These are phyloP conservation scores for Phlebiopsis flavidoalba DNA, from an alignment of 768 basidiomycete genomes.

Conservation along the genomic window DNA sequence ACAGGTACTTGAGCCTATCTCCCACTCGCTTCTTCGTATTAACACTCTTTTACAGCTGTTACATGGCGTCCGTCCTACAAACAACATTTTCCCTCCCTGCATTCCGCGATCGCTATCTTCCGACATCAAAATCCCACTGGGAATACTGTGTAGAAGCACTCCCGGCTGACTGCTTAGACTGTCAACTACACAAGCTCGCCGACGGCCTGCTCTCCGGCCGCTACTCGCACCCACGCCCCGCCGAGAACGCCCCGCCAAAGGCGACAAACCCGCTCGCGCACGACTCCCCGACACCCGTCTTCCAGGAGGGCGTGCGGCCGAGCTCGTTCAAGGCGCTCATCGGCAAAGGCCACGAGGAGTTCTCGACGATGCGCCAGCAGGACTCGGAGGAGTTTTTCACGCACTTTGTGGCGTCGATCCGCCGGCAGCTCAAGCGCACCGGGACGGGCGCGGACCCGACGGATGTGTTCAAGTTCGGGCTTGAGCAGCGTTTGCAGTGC, in stretches of 20 bases:
- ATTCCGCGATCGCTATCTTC: constrained; percentile 71
- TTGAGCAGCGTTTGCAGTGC: constrained; percentile 89
- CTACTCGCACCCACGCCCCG: constrained; percentile 63
- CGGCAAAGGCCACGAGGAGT: constrained; percentile 91
- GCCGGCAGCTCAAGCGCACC: constrained; percentile 55
- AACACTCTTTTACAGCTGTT: constrained; percentile 59
- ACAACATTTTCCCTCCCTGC: constrained; percentile 73
- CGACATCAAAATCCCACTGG: constrained; percentile 47
- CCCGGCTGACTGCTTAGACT: constrained; percentile 87
- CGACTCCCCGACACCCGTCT: constrained; percentile 42
- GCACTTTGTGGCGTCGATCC: constrained; percentile 71
- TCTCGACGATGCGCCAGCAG: constrained; percentile 95
- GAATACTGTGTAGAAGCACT: constrained; percentile 56
- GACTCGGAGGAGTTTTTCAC: constrained; percentile 94
- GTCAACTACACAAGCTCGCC: constrained; percentile 89
- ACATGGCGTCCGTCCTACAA: constrained; percentile 94
- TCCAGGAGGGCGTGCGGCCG: constrained; percentile 84
- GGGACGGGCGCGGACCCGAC: constrained; percentile 59
- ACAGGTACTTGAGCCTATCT: constrained; percentile 45
- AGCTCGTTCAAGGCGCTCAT: constrained; percentile 82
- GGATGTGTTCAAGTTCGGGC: constrained; percentile 68
- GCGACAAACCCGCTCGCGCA: constrained; percentile 30
- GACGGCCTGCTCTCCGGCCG: constrained; percentile 92
- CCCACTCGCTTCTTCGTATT: not conserved
- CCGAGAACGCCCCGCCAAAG: constrained; percentile 17